Evolutionary conservation across 2,329 filamentous ascomycete genomes (phyloP).

Genomic region (Bimuria novae-zelandiae): DNA sequence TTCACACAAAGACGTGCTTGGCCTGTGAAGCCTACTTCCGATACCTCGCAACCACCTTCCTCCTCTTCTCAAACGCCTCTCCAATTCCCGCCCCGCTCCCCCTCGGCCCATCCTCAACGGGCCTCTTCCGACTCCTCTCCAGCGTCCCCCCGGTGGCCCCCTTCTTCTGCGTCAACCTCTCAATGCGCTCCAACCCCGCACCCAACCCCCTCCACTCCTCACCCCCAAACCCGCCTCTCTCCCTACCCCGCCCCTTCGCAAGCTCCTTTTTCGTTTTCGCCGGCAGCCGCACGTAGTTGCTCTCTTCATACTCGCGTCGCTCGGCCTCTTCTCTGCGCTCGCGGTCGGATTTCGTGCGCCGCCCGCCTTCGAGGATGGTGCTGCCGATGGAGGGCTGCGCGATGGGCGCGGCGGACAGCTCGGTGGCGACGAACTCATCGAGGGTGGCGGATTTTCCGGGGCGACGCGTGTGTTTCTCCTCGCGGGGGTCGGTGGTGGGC

Average conservation of each 20-base stretch:
- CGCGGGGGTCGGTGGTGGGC: slow-evolving; percentile 66
- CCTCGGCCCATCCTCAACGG: slow-evolving; percentile 72
- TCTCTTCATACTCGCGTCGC: slow-evolving; percentile 84
- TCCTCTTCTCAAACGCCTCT: slow-evolving; percentile 65
- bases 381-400: slow-evolving; percentile 91
- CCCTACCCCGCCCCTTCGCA: slow-evolving; percentile 62
- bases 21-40: slow-evolving; percentile 25
- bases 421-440: slow-evolving; percentile 87
- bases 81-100: slow-evolving; percentile 71
- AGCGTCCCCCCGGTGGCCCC: slow-evolving; percentile 58
- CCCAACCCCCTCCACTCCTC: slow-evolving; percentile 91
- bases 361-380: slow-evolving; percentile 79
- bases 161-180: slow-evolving; percentile 76
- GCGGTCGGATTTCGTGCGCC: slow-evolving; percentile 75
- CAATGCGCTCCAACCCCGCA: slow-evolving; percentile 84
- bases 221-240: slow-evolving; percentile 72
- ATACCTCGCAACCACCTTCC: slow-evolving; percentile 42
- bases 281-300: slow-evolving; percentile 86
- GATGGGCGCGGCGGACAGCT: slow-evolving; percentile 79
- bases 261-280: slow-evolving; percentile 86
- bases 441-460: slow-evolving; percentile 79
- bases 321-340: slow-evolving; percentile 80
- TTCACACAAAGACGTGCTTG: too few species aligned
- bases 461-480: slow-evolving; percentile 65
- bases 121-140: slow-evolving; percentile 86